Evolutionary conservation across 202 grass and related monocot genomes (phyloP).

Genomic region (Thinopyrum obtusiflorum): DNA sequence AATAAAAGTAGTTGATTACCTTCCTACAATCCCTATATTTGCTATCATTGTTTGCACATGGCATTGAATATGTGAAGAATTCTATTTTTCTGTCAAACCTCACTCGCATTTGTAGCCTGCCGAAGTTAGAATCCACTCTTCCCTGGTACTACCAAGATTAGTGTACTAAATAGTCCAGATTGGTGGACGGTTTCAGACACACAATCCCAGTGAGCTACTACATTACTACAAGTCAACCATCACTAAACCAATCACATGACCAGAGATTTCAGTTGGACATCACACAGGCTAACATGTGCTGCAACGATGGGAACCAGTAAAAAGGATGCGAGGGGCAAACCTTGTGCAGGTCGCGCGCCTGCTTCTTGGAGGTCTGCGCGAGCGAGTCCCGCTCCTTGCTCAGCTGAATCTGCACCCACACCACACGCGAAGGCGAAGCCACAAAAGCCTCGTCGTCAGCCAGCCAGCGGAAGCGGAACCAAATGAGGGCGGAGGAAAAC

Average conservation of each 20-base stretch:
- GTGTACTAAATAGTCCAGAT: neutral
- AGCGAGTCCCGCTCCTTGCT: constrained; percentile 83
- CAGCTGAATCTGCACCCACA: constrained; percentile 63
- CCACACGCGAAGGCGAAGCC: neutral
- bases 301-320: neutral
- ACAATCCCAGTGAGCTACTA: too few species aligned
- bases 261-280: neutral
- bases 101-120: neutral
- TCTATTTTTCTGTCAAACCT: neutral
- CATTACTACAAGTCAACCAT: too few species aligned
- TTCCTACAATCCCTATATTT: neutral
- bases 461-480: neutral
- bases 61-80: constrained; percentile 6
- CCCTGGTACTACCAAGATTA: neutral
- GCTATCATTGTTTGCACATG: neutral
- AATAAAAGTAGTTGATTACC: neutral
- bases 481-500: too few species aligned
- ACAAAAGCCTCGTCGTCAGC: neutral
- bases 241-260: neutral
- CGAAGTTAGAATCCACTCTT: neutral
- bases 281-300: neutral
- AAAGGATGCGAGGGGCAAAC: neutral
- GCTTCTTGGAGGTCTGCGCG: constrained; percentile 72
- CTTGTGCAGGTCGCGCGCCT: constrained; percentile 72
- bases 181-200: neutral